phyloP scores from a whole-genome alignment of 2,329 filamentous ascomycete genomes.

The Incumbomyces lentus region DNA sequence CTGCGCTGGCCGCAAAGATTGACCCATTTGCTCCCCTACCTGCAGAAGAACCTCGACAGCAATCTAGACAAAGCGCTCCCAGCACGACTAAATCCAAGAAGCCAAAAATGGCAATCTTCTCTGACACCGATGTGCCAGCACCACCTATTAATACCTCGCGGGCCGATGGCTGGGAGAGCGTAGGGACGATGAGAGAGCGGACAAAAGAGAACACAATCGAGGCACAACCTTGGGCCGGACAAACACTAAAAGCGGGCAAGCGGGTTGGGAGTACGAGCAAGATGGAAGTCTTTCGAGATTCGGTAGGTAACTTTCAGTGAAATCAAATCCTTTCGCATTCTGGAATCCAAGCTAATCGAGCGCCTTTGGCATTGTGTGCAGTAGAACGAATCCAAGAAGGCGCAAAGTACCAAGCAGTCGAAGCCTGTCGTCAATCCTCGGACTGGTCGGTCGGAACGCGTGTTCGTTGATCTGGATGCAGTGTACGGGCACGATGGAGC shows the following conservation, averaged over 20 bases:
- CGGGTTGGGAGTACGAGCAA: constrained; percentile 68
- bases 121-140: constrained; percentile 56
- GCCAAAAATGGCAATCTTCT: constrained; percentile 83
- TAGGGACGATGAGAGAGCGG: constrained; percentile 73
- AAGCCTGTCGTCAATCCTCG: constrained; percentile 75
- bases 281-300: constrained; percentile 88
- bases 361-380: constrained; percentile 35
- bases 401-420: constrained; percentile 58
- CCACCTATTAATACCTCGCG: constrained; percentile 46
- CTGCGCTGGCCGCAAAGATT: constrained; percentile 73
- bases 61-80: constrained; percentile 32
- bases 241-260: constrained; percentile 78
- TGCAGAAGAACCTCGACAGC: constrained; percentile 54
- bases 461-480: constrained; percentile 75
- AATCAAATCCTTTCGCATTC: constrained; percentile 60
- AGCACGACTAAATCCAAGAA: constrained; percentile 51
- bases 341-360: constrained; percentile 88
- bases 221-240: constrained; percentile 81
- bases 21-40: constrained; percentile 61
- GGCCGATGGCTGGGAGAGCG: constrained; percentile 79
- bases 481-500: constrained; percentile 70
- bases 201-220: constrained; percentile 90
- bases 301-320: constrained; percentile 57
- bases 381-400: constrained; percentile 25
- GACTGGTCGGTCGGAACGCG: constrained; percentile 72